Evolutionary conservation across 1,139 yeast genomes (phyloP).

Genomic region (Debaryomycetaceae sp.): DNA sequence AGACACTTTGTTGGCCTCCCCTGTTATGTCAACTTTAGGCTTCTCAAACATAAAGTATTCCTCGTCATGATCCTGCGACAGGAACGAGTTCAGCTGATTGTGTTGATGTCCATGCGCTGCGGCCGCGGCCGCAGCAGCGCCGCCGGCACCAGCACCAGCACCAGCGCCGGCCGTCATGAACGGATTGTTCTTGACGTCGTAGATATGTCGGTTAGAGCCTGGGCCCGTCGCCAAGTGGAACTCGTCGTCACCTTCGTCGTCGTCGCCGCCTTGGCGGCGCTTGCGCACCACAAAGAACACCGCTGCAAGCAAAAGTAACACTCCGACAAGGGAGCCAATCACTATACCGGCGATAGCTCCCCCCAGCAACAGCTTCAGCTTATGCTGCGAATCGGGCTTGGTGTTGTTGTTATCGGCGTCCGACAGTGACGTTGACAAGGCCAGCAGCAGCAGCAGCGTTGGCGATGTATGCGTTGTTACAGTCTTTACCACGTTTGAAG

Average conservation of each 20-base stretch:
- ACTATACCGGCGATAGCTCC: conserved; percentile 78
- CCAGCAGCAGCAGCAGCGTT: conserved; percentile 12
- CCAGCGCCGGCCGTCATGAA: conserved; percentile 14
- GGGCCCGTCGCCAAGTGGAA: conserved; percentile 22
- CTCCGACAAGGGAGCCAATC: conserved; percentile 58
- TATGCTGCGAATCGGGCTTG: conserved; percentile 11
- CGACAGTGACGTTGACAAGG: conserved; percentile 11
- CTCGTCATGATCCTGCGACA: conserved; percentile 21
- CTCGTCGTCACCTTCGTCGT: conserved; percentile 36
- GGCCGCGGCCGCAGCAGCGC: conserved; percentile 12
- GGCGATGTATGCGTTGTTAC: too few species aligned
- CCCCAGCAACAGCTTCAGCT: conserved; percentile 28
- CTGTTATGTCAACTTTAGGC: conserved; percentile 16
- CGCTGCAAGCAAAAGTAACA: conserved; percentile 29
- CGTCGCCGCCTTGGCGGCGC: conserved; percentile 29
- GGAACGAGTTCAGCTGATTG: conserved; percentile 18
- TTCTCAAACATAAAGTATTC: conserved; percentile 21
- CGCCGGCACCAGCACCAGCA: conserved; percentile 11
- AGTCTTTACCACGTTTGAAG: conserved; percentile 22
- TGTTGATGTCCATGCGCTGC: conserved; percentile 7
- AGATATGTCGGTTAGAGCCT: conserved; percentile 9
- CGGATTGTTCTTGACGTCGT: conserved; percentile 20
- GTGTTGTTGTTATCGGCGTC: conserved; percentile 10
- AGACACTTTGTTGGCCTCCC: conserved; percentile 17
- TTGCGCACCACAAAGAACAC: conserved; percentile 42